Conservation (phyloP, 441 rosid species). For the Hypseocharis bilobata region DNA sequence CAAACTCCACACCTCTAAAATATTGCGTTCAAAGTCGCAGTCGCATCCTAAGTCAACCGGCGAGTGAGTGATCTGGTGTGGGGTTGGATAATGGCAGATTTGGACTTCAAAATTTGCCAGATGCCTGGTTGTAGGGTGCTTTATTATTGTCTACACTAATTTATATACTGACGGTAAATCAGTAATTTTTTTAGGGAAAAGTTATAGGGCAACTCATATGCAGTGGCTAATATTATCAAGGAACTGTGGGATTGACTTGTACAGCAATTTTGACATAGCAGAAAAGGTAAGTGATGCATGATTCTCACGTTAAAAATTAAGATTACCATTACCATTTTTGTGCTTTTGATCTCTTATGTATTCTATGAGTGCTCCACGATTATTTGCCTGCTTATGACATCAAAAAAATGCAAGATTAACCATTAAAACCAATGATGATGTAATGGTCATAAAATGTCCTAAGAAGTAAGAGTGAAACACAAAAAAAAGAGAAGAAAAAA, state of each 20-base stretch:
- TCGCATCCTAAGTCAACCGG: constrained; percentile 1
- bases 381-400: no score
- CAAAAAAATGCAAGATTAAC: no score
- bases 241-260: not conserved
- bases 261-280: not conserved
- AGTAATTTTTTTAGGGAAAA: no score
- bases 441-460: no score
- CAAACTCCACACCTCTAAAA: not conserved
- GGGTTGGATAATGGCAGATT: not conserved
- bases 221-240: not conserved
- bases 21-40: constrained; percentile 10
- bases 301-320: not conserved
- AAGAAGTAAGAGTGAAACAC: no score
- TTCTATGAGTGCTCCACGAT: no score
- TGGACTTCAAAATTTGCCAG: not conserved
- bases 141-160: not conserved
- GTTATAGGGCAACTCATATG: not conserved
- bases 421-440: no score
- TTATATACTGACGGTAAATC: not conserved
- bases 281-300: not conserved
- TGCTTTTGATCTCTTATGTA: no score
- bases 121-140: not conserved
- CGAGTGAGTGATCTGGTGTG: not conserved
- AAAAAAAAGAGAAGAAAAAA: no score
- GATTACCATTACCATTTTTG: not conserved